phyloP scores from a whole-genome alignment of 2,329 filamentous ascomycete genomes.

The Pseudogymnoascus sp. region DNA sequence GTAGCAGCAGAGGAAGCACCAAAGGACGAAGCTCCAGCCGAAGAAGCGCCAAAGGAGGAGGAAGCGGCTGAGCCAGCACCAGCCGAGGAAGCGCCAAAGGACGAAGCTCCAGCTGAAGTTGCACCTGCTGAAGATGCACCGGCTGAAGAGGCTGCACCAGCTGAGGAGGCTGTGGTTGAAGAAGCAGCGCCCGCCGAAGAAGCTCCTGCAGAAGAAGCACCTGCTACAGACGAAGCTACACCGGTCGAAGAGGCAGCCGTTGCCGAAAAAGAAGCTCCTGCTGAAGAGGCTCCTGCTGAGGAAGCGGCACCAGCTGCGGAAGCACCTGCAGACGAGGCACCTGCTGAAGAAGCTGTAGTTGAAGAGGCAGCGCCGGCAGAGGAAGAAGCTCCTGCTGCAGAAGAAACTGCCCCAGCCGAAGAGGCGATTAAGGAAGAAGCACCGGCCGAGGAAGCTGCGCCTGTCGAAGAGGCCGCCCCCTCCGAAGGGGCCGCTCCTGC shows the following conservation, averaged over 20 bases:
- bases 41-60: not conserved
- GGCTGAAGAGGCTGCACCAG: not conserved
- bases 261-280: not conserved
- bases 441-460: too few relatives aligned
- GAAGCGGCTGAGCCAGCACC: not conserved
- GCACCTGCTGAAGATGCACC: constrained; percentile 5
- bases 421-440: not conserved
- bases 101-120: not conserved
- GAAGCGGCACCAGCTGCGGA: not conserved
- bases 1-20: not conserved
- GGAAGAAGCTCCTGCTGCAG: constrained; percentile 14
- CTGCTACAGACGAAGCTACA: not conserved
- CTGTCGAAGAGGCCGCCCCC: too few relatives aligned
- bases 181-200: not conserved
- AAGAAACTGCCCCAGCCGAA: constrained; percentile 4
- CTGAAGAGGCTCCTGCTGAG: not conserved
- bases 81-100: constrained; percentile 2
- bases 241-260: not conserved
- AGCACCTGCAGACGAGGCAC: not conserved
- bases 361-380: not conserved
- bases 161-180: constrained; percentile 6
- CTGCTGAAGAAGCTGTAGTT: not conserved
- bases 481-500: not conserved
- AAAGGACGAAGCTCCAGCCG: not conserved
- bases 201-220: constrained; percentile 11